Conservation (phyloP, 192 early-diverging fungal genomes). For the Coemansia sp. region DNA sequence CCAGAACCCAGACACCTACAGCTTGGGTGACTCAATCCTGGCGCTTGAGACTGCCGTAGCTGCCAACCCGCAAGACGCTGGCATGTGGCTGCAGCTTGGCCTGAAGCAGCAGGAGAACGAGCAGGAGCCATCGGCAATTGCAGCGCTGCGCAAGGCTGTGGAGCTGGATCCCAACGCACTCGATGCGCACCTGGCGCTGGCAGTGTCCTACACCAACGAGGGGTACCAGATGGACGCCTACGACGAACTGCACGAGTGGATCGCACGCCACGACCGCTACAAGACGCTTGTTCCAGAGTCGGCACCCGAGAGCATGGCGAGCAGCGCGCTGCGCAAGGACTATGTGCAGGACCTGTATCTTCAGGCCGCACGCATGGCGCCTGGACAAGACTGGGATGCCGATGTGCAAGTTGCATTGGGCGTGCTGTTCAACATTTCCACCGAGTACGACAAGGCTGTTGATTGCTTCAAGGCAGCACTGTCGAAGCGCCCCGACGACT, state of each 20-base stretch:
- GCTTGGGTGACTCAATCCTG: conserved; percentile 83
- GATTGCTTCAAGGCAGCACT: conserved; percentile 97
- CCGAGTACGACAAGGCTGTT: conserved; percentile 93
- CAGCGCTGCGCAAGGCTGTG: conserved; percentile 79
- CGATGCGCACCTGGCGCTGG: conserved; percentile 80
- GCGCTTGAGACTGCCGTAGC: conserved; percentile 88
- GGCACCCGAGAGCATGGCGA: conserved; percentile 40
- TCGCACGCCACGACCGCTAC: conserved; percentile 72
- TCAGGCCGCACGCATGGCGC: conserved; percentile 66
- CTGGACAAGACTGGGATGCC: conserved; percentile 64
- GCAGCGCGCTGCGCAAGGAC: conserved; percentile 56
- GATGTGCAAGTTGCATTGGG: conserved; percentile 94
- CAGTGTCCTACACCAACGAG: conserved; percentile 95
- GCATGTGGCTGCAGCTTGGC: conserved; percentile 84
- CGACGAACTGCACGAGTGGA: conserved; percentile 85
- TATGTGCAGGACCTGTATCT: conserved; percentile 74
- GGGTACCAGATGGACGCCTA: conserved; percentile 80
- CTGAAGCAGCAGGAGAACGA: conserved; percentile 96
- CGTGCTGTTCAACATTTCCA: conserved; percentile 88
- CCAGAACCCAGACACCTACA: conserved; percentile 49
- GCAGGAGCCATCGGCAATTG: conserved; percentile 86
- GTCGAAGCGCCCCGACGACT: conserved; percentile 80
- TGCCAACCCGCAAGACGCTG: conserved; percentile 70
- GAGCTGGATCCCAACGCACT: conserved; percentile 66
- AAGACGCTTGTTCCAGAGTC: conserved; percentile 32